A percentile compares a stretch with the other conserved stretches of the same genome.
Evolutionary conservation across 73 alveolate genomes (phyloP).

Genomic region (Symbiodinium natans): DNA sequence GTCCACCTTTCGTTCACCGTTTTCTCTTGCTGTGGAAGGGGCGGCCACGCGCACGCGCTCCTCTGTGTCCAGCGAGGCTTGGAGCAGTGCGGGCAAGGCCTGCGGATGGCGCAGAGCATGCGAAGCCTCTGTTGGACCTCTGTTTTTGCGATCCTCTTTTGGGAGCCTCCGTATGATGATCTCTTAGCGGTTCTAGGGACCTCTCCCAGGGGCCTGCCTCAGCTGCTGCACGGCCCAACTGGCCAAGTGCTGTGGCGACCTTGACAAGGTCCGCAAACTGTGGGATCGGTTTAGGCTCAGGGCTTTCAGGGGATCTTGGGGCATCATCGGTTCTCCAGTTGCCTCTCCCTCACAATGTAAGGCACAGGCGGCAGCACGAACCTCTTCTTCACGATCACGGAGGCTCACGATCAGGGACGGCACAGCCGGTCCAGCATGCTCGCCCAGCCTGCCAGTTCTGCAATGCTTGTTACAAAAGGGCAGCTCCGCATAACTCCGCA

Average conservation of each 20-base stretch:
- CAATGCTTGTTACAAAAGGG: neutral
- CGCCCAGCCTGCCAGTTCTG: conserved; percentile 74
- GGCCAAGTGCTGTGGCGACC: conserved; percentile 87
- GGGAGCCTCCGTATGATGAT: neutral
- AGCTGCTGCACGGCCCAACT: conserved; percentile 65
- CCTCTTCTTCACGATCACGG: conserved; percentile 82
- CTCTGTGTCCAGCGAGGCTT: conserved; percentile 57
- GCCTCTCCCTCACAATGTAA: too few species aligned
- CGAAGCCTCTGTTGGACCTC: neutral
- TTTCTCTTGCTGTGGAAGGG: neutral
- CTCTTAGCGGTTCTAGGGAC: neutral
- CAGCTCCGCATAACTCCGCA: too few species aligned
- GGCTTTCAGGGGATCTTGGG: too few species aligned
- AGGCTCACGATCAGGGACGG: conserved; percentile 68
- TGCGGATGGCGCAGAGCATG: neutral
- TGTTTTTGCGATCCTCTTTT: neutral
- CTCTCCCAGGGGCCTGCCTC: conserved; percentile 32
- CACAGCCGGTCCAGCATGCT: conserved; percentile 78
- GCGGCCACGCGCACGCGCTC: conserved; percentile 83
- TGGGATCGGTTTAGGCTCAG: too few species aligned
- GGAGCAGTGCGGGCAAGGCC: conserved; percentile 82
- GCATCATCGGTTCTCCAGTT: too few species aligned
- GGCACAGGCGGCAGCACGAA: conserved; percentile 35
- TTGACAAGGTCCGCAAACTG: too few species aligned
- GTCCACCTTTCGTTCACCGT: too few species aligned